Base-by-base conservation (phyloP, 2,329 filamentous ascomycete genomes). In the Pseudopithomyces chartarum region DNA sequence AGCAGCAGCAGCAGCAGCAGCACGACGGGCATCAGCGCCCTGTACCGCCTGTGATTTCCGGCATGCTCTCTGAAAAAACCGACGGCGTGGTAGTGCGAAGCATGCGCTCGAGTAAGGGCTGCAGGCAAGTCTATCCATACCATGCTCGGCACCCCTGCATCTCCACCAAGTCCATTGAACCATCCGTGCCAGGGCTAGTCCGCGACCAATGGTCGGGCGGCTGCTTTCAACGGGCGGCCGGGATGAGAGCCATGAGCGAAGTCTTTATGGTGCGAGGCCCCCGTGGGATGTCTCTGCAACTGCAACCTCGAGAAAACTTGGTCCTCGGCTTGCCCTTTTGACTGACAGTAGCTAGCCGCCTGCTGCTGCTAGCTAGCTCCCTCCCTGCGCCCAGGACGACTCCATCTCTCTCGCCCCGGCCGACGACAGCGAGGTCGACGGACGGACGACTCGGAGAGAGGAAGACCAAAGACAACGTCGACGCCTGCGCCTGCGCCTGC, bases 261-360 rank as follows among this genome's bases (percentile, higher is more conserved):
- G 57, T 62, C 63, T 70, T 71, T 68, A 73, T 71, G 66, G 65
- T 69, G 58, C 65, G 66, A 64, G 58, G 52, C 57, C 64, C 70
- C 70, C 70, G 66, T 59, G 52, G 29, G 57, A 63, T 55, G 32
- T 52, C 52, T 59, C 63, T 17, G 17, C 36, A 42, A 22, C 29
- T 47, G 44, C 44, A 33, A 29, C 43, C 12, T 46, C 26, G 23
- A 29, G n/a, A 46, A 46, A 46, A 15, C 17, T n/a, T 33, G 10
- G 12, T 17, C 22, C n/a, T 17, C 4, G 19, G 43, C 12, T n/a
- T 19, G 26, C 26, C 26, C 26, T 29, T 29, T 29, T 8, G n/a
- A n/a, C n/a, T n/a, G n/a, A 29, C 26, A 8, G 26, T 29, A 29
- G 26, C 26, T 29, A 4, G 26, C 26, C 26, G 26, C 26, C 26